Conservation (phyloP, 805 yeast species). For the Ogataea saltuana region DNA sequence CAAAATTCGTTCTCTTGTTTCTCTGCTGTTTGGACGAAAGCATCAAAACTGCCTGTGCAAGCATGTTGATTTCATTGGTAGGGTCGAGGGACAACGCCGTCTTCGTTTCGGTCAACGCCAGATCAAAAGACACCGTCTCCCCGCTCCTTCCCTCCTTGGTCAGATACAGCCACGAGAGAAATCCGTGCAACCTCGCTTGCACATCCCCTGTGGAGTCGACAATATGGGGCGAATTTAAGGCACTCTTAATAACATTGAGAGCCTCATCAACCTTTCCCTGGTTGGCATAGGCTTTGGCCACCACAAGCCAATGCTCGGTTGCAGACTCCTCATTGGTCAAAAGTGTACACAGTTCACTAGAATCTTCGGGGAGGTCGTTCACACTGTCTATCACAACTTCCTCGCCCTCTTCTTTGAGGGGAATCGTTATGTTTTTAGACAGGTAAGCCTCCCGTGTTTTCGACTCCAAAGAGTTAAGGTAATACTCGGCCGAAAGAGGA, state of each 20-base stretch:
- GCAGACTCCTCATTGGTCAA: conserved; percentile 79
- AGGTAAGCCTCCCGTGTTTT: conserved; percentile 25
- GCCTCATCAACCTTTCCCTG: conserved; percentile 62
- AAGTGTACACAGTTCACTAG: conserved; percentile 75
- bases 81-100: conserved; percentile 50
- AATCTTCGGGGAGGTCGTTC: conserved; percentile 86
- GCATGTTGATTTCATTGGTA: conserved; percentile 48
- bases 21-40: conserved; percentile 67
- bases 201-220: conserved; percentile 41
- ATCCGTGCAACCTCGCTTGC: conserved; percentile 55
- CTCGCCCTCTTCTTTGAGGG: conserved; percentile 74
- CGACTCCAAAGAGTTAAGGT: conserved; percentile 26
- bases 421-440: conserved; percentile 48
- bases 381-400: conserved; percentile 81
- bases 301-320: conserved; percentile 77
- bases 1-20: conserved; percentile 60
- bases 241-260: conserved; percentile 59
- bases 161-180: conserved; percentile 73
- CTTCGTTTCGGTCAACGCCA: conserved; percentile 37
- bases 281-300: conserved; percentile 78
- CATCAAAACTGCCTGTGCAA: conserved; percentile 66
- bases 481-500: conserved; percentile 30
- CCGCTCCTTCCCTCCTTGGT: conserved; percentile 38
- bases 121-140: conserved; percentile 26
- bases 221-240: conserved; percentile 43